Conservation (phyloP, 257 asterid species). For the Scutellaria galericulata region DNA sequence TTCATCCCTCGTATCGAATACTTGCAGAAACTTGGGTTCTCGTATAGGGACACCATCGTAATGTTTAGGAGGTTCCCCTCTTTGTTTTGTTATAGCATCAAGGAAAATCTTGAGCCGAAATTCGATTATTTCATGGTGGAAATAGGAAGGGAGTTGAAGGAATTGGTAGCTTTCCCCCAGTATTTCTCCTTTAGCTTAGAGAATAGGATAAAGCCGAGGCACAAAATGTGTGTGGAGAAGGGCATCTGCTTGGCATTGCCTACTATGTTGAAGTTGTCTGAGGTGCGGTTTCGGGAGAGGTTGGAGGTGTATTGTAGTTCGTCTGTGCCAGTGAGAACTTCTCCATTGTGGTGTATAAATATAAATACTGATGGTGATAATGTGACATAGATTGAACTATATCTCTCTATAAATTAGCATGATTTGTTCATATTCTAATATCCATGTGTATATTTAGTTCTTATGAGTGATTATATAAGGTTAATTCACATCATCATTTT, state of each 20-base stretch:
- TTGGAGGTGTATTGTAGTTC: slow-evolving; percentile 77
- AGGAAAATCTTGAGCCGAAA: slow-evolving; percentile 82
- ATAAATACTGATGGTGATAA: slow-evolving; percentile 36
- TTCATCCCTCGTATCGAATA: slow-evolving; percentile 81
- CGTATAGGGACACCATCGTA: slow-evolving; percentile 54
- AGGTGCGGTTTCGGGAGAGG: slow-evolving; percentile 59
- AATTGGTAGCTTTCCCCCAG: slow-evolving; percentile 79
- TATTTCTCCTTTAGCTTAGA: slow-evolving; percentile 91
- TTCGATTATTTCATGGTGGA: slow-evolving; percentile 82
- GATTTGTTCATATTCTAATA: slow-evolving; percentile 39
- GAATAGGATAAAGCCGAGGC: slow-evolving; percentile 83
- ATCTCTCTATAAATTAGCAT: slow-evolving; percentile 11
- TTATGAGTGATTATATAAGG: slow-evolving; percentile 21
- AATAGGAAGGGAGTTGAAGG: slow-evolving; percentile 88
- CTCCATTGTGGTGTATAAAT: slow-evolving; percentile 75
- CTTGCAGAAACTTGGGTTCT: slow-evolving; percentile 72
- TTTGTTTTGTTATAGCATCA: slow-evolving; percentile 81
- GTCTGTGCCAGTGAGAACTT: slow-evolving; percentile 69
- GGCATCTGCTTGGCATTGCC: slow-evolving; percentile 83
- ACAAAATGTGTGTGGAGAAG: slow-evolving; percentile 74
- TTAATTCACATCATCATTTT: not conserved
- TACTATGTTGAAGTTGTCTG: slow-evolving; percentile 71
- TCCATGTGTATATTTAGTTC: slow-evolving; percentile 28
- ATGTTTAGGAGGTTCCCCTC: slow-evolving; percentile 87
- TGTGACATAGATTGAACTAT: slow-evolving; percentile 40